Evolutionary conservation across 768 basidiomycete genomes (phyloP).

Genomic region (Rhodotorula taiwanensis): DNA sequence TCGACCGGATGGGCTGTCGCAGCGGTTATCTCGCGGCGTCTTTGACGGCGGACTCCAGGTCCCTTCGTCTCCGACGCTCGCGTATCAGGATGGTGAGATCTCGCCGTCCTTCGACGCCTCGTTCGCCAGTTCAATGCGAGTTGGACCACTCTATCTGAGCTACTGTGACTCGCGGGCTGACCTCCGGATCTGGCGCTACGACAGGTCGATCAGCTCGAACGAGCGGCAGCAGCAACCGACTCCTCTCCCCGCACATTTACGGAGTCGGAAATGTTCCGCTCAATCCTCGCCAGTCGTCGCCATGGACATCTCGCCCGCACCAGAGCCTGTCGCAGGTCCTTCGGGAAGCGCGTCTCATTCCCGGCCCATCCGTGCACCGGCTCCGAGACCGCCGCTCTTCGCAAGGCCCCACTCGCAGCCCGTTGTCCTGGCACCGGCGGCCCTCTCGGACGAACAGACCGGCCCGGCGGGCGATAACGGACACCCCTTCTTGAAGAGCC

Average conservation of each 20-base stretch:
- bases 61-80: constrained; percentile 25
- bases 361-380: not conserved
- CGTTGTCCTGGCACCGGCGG: not conserved
- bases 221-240: constrained; percentile 17
- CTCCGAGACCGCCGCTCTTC: constrained; percentile 14
- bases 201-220: constrained; percentile 32
- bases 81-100: constrained; percentile 30
- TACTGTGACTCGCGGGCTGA: not conserved
- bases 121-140: constrained; percentile 35
- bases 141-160: accelerated
- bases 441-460: not conserved
- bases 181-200: too few species aligned
- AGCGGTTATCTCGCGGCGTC: not conserved
- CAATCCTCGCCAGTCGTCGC: constrained; percentile 12
- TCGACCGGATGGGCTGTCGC: not conserved
- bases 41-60: constrained; percentile 2
- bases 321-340: not conserved
- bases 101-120: constrained; percentile 33
- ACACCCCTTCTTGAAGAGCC: constrained; percentile 20
- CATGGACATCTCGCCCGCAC: constrained; percentile 34
- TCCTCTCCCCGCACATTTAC: constrained; percentile 4
- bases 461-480: too few species aligned
- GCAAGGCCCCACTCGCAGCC: constrained; percentile 6
- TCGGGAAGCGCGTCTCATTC: not conserved
- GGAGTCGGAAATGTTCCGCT: not conserved